phyloP scores from a whole-genome alignment of 805 yeast species.

The Pichia thaimueangensis region DNA sequence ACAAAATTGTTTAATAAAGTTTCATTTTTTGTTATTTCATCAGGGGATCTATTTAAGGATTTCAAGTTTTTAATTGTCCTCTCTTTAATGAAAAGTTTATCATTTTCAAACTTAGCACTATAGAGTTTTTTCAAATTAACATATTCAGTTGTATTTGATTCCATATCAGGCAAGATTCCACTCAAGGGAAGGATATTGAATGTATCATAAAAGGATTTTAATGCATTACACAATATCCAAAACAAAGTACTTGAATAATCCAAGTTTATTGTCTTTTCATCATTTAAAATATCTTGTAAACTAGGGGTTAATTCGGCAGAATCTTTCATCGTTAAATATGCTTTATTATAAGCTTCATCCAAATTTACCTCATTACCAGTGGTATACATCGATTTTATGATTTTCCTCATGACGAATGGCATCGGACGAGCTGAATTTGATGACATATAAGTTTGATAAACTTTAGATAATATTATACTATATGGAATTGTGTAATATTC shows the following conservation, averaged over 20 bases:
- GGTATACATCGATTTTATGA: conserved; percentile 11
- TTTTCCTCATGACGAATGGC: conserved; percentile 17
- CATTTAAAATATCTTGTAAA: conserved; percentile 23
- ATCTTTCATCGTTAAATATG: conserved; percentile 37
- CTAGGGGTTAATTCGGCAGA: conserved; percentile 30
- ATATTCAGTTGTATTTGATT: conserved; percentile 62
- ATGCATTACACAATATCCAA: conserved; percentile 58
- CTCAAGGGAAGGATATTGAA: conserved; percentile 53
- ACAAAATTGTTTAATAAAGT: conserved; percentile 46
- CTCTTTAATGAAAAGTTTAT: conserved; percentile 36
- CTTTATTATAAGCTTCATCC: conserved; percentile 32
- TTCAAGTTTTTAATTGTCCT: conserved; percentile 25
- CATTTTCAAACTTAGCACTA: conserved; percentile 45
- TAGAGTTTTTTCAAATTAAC: conserved; percentile 54
- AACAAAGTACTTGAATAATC: conserved; percentile 33
- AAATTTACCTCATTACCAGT: conserved; percentile 31
- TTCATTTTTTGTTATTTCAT: conserved; percentile 27
- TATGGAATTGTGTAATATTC: conserved; percentile 63
- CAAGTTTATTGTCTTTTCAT: conserved; percentile 10
- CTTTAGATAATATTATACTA: conserved; percentile 52
- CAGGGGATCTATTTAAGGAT: conserved; percentile 24
- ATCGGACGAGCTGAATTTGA: conserved; percentile 14
- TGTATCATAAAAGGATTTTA: conserved; percentile 42
- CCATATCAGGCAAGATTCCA: conserved; percentile 85
- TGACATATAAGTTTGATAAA: conserved; percentile 36